Percentiles rank a stretch among this genome's conserved stretches.
These are phyloP conservation scores for Aspergillus egyptiacus DNA, from an alignment of 495 filamentous ascomycete genomes.

Conservation along the genomic window DNA sequence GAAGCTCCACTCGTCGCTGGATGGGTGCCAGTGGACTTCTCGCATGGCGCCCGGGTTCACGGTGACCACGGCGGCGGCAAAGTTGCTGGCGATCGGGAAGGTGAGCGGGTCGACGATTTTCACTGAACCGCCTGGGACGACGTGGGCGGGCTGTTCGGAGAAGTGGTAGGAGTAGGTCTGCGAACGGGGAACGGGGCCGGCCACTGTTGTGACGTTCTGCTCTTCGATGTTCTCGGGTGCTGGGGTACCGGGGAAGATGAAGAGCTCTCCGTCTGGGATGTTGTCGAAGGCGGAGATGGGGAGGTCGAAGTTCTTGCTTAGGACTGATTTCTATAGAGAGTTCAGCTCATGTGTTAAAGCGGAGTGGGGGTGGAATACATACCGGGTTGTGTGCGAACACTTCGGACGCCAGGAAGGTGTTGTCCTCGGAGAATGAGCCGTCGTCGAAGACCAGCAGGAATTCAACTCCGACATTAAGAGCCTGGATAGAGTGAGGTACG, in stretches of 20 bases:
- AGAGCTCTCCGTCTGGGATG: slow-evolving; percentile 54
- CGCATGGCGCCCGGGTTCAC: slow-evolving; percentile 68
- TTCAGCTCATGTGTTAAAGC: neutral
- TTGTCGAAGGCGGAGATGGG: slow-evolving; percentile 51
- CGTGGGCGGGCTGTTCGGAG: slow-evolving; percentile 53
- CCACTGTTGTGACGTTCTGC: slow-evolving; percentile 56
- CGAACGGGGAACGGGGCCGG: slow-evolving; percentile 47
- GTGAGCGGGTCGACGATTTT: slow-evolving; percentile 60
- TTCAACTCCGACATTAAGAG: slow-evolving; percentile 56
- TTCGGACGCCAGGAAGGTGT: slow-evolving; percentile 63
- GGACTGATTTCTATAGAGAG: slow-evolving; percentile 42
- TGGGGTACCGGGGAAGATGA: slow-evolving; percentile 64
- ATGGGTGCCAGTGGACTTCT: slow-evolving; percentile 80
- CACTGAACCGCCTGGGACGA: slow-evolving; percentile 56
- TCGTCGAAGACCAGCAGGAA: slow-evolving; percentile 68
- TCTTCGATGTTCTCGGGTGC: slow-evolving; percentile 53
- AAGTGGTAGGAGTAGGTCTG: slow-evolving; percentile 62
- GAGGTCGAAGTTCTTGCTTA: slow-evolving; percentile 57
- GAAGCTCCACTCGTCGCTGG: slow-evolving; percentile 78
- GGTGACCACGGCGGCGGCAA: slow-evolving; percentile 58
- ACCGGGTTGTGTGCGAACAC: slow-evolving; percentile 55
- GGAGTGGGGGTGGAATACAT: slow-evolving; percentile 1
- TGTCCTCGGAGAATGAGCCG: slow-evolving; percentile 60
- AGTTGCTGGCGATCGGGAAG: slow-evolving; percentile 56
- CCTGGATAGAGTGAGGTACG: slow-evolving; percentile 64